Evolutionary conservation across 1,139 yeast species (phyloP), one percentile per base, ranked within the genome.

Genomic region (Pichia sp.): DNA sequence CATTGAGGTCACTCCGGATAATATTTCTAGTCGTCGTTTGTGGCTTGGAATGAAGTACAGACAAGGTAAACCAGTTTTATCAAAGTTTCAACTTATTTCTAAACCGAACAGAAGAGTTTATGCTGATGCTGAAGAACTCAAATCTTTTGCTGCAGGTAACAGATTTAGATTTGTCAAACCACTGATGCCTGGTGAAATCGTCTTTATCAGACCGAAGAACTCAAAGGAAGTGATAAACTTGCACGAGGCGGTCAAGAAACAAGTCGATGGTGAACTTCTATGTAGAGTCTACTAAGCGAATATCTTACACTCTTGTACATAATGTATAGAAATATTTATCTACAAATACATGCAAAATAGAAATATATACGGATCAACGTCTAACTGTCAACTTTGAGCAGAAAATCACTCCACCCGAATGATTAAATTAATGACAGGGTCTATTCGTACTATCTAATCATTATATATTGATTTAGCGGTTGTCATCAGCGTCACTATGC

Each of bases 31-130:
- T 1, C 77, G 98, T 57, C 74, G 95, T 53, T 72, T 91, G 46
- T 91, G 98, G 99, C 64, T 91, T 18, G 94, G 89, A 1, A 69
- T 91, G 58, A 91, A 91, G 60, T 91, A 93, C 62, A 78, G 94
- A 58, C 78, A 86, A 52, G 79, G 82, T 57, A 69, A 70, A 49
- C 81, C 96, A 0, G 95, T 91, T 11, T 70, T 91, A 50, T 72
- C 80, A 49, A 73, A 78, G 44, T 76, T 89, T 56, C 72, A 76
- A 30, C 69, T 91, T 55, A 78, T 93, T 34, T 83, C 93, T 40
- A 88, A 81, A 57, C 98, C 98, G 35, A 86, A 84, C 54, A 72
- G 91, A 60, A 73, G 80, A 58, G 83, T 88, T 23, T 65, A 71
- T 51, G 76, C 88, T 55, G 66, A 73, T 3, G 64, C 70, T 19